phyloP scores from a whole-genome alignment of 306 rosid species.

The Rosa persica region DNA sequence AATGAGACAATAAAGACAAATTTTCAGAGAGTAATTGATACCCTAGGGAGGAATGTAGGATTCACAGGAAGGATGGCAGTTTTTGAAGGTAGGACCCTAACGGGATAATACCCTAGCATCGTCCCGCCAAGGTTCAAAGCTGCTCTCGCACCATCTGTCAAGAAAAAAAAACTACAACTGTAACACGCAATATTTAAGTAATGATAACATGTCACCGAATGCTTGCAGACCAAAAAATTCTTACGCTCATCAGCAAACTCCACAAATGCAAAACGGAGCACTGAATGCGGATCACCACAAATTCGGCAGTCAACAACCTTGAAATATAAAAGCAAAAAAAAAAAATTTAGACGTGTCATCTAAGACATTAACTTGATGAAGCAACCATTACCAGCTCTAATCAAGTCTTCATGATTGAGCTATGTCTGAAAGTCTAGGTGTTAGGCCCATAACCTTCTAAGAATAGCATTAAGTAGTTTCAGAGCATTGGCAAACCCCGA shows the following conservation, averaged over 20 bases:
- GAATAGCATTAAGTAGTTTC: not conserved
- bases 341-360: slow-evolving; percentile 9
- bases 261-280: slow-evolving; percentile 98
- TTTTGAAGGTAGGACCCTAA: slow-evolving; percentile 93
- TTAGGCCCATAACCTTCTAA: not conserved
- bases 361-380: not conserved
- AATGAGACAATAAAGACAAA: not conserved
- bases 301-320: slow-evolving; percentile 96
- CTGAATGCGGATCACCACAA: slow-evolving; percentile 96
- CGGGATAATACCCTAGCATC: slow-evolving; percentile 89
- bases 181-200: slow-evolving; percentile 20
- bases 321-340: slow-evolving; percentile 28
- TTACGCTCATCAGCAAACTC: slow-evolving; percentile 95
- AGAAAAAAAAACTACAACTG: slow-evolving; percentile 27
- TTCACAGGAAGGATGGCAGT: slow-evolving; percentile 98
- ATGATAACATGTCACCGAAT: not conserved
- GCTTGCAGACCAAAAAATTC: slow-evolving; percentile 29
- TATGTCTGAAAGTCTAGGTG: not conserved
- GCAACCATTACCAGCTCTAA: not conserved
- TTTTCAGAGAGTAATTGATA: slow-evolving; percentile 34
- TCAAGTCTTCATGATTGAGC: not conserved
- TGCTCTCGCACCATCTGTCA: slow-evolving; percentile 84
- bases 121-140: slow-evolving; percentile 93
- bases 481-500: not conserved
- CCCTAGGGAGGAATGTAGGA: slow-evolving; percentile 97